Base-by-base conservation (phyloP, 352 stramenopile genomes). In the Phytophthora ramorum region DNA sequence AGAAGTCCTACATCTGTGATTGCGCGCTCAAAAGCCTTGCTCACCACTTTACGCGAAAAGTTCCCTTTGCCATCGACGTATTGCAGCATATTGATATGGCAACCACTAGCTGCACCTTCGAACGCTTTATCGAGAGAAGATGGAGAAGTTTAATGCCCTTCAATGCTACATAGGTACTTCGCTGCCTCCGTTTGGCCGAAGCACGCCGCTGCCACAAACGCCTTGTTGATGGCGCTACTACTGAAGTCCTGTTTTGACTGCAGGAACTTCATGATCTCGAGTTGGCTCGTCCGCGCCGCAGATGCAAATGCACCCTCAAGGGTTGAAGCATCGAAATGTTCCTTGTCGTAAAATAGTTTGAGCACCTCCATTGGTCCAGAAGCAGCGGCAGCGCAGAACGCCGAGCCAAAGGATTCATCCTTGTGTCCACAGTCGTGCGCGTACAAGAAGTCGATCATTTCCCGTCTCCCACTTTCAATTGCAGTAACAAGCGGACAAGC, bases 401-500 rank as follows among this genome's bases (percentile, higher is more conserved):
- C n/a, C n/a, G n/a, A 40, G 4, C 28, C 52, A 17, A 32, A 40
- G 14, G 37, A 37, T 34, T 58, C 22, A 22, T 35, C 34, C 19
- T n/a, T 17, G 38, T 28, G 34, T 37, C 17, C 5, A 10, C 32
- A 37, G 8, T 37, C 12, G 16, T 46, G 14, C 16, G 50, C 37
- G n/a, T n/a, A n/a, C n/a, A n/a, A 26, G 20, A 43, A 54, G 9
- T 54, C 17, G 10, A 26, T 14, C n/a, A 44, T 9, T 26, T 43
- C 28, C 26, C 13, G 13, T n/a, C 41, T 16, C 7, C 51, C 28
- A 16, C 34, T 26, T 19, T 45, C 35, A n/a, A 51, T 51, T n/a
- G 53, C 53, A n/a, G n/a, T n/a, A 10, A 22, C 53, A 61, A 61
- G 53, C 19, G 26, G 53, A 5, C 53, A 52, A 2, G n/a, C 13